Base-by-base conservation (phyloP, 2,329 filamentous ascomycete genomes). In the Aureobasidium vineae region DNA sequence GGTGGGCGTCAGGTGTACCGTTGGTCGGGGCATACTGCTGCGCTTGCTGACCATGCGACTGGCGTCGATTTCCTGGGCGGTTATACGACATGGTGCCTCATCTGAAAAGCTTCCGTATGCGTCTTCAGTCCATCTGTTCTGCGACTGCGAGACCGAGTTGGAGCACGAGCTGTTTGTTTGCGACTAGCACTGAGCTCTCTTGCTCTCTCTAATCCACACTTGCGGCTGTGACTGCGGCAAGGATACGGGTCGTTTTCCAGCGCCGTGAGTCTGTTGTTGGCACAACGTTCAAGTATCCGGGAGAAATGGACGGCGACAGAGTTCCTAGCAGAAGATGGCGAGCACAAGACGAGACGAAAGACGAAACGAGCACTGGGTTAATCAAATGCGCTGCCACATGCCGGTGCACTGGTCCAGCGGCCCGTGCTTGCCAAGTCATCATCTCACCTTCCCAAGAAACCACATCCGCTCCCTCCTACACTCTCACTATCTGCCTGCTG, bases 1-100 rank as follows among this genome's bases (percentile, higher is more conserved):
- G 61, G 26, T 53, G 31, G 33, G 36, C 40, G 61, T 49, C n/a
- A 47, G 26, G 33, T 33, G 33, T 36, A n/a, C 61, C 49, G 49
- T 53, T 53, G 36, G 49, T 52, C 45, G 60, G 60, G 33, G 60
- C 47, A 43, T 54, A 45, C 8, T 43, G 49, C 28, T 41, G 61
- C 1, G 31, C 10, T 54, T 64, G 47, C 36, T 64, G 61, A 23
- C 61, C 50, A 64, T 64, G 61, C 61, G 61, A 64, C 49, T 64
- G 61, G 26, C 61, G 61, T 54, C 61, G 47, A 26, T 45, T 64
- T 36, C 33, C 33, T 6, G 33, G 49, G 26, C 47, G 31, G 28
- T 45, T 47, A 40, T 64, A 64, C 49, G 61, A 64, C 61, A 64
- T 64, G 49, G 28, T 64, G 61, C 61, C 49, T 64, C 61, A 64